Evolutionary conservation across 257 asterid species (phyloP), one percentile per base, ranked within the genome.

Genomic region (Linaria vulgaris): DNA sequence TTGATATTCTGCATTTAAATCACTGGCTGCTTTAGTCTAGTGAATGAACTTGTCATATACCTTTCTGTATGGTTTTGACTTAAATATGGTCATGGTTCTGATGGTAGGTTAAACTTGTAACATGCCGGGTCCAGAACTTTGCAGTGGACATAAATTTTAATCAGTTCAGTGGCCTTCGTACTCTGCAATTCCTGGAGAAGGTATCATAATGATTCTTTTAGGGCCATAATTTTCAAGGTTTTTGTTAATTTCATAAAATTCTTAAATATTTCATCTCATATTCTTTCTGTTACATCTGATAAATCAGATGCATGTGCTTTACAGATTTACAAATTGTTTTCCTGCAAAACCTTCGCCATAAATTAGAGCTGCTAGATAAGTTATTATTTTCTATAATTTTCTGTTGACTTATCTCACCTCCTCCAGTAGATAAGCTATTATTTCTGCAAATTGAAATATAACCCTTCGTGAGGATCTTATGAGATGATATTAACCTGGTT

Each of bases 111-210:
- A 90, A 90, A 78, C 87, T 94, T 56, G 95, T 94, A 76, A 94
- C 90, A 77, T 90, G 99, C 83, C 70, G 85, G 38, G 95, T 90
- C 68, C 80, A 74, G 72, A 75, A 84, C 83, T 79, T 80, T 59
- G 95, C 86, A 67, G 76, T 94, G 30, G 99, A 94, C 74, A 77
- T 94, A 76, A 79, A 97, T 56, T 84, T 90, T 83, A 94, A 94
- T 74, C 97, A 94, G 79, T 65, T 90, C 37, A 97, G 99, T 59
- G 99, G 99, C 55, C 86, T 94, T 67, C 78, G 88, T 64, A 85
- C 97, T 0, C 95, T 94, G 38, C 90, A 95, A 77, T 94, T 94
- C 76, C 95, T 94, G 31, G 99, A 94, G 77, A 90, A 85, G 99
- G 86, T 81, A 74, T 16, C 12, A 52, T 15, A 51, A 23, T 60